phyloP scores from a whole-genome alignment of 2,329 filamentous ascomycete species.

The Orbilia oligospora region DNA sequence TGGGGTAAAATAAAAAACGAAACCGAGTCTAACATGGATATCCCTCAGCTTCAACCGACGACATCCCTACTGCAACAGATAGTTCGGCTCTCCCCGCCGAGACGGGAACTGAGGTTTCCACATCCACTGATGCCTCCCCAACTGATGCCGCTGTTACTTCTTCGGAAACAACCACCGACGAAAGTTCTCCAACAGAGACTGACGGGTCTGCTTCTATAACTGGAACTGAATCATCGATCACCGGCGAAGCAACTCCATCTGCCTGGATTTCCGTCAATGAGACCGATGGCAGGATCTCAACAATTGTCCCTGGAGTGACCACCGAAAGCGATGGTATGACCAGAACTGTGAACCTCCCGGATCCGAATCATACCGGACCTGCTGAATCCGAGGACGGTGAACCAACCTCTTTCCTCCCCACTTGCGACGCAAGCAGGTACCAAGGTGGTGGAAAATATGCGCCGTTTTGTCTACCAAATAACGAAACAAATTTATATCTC shows the following conservation, averaged over 20 bases:
- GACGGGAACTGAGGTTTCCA: slow-evolving; percentile 23
- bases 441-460: slow-evolving; percentile 51
- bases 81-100: slow-evolving; percentile 36
- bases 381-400: slow-evolving; percentile 26
- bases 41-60: slow-evolving; percentile 24
- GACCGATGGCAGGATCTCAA: slow-evolving; percentile 52
- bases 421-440: slow-evolving; percentile 50
- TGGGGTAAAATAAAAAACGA: background rate
- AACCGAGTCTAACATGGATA: slow-evolving; percentile 27
- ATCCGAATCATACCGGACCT: slow-evolving; percentile 36
- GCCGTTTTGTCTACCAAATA: slow-evolving; percentile 53
- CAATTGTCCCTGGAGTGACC: slow-evolving; percentile 42
- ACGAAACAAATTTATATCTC: slow-evolving; percentile 39
- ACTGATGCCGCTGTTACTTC: slow-evolving; percentile 18
- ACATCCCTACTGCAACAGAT: slow-evolving; percentile 32
- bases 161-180: slow-evolving; percentile 18
- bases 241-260: slow-evolving; percentile 25
- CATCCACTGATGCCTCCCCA: slow-evolving; percentile 15
- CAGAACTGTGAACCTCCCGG: slow-evolving; percentile 44
- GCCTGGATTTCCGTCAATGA: slow-evolving; percentile 58
- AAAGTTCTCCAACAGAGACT: slow-evolving; percentile 26
- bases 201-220: slow-evolving; percentile 32
- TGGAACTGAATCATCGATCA: slow-evolving; percentile 33
- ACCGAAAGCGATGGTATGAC: slow-evolving; percentile 52
- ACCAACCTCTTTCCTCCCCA: slow-evolving; percentile 56